Percentiles rank a stretch among this genome's conserved stretches.
Conservation (phyloP, 2,329 filamentous ascomycete species). For the Fusarium luffae region DNA sequence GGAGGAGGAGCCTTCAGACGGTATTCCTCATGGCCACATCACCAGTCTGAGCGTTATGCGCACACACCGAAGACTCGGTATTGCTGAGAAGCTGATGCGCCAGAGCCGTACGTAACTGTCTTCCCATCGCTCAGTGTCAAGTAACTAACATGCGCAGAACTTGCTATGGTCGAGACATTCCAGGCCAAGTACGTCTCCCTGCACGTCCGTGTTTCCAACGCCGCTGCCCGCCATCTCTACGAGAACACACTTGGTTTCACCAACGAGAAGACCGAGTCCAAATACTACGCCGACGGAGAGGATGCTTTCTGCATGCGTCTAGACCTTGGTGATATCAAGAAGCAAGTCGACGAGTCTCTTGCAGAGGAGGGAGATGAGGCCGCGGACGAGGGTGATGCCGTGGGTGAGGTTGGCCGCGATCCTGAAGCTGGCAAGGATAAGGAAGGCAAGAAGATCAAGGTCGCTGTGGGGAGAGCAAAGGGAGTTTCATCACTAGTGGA, state of each 20-base stretch:
- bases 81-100: conserved; percentile 97
- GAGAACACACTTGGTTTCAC: conserved; percentile 90
- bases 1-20: conserved; percentile 96
- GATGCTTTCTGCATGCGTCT: conserved; percentile 95
- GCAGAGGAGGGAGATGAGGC: conserved; percentile 57
- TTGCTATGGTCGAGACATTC: conserved; percentile 97
- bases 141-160: conserved; percentile 64
- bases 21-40: conserved; percentile 94
- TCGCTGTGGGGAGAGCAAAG: conserved; percentile 82
- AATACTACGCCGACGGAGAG: conserved; percentile 98
- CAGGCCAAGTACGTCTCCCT: conserved; percentile 92
- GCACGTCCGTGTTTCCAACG: conserved; percentile 94
- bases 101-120: conserved; percentile 79
- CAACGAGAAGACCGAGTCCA: conserved; percentile 84
- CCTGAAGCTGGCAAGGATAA: conserved; percentile 51
- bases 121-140: neutral
- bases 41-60: conserved; percentile 96
- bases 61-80: conserved; percentile 88
- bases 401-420: conserved; percentile 71
- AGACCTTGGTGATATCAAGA: conserved; percentile 74
- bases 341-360: conserved; percentile 55
- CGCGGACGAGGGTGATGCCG: conserved; percentile 75
- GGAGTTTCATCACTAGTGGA: conserved; percentile 84
- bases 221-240: conserved; percentile 90
- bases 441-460: conserved; percentile 69